Evolutionary conservation across 2,329 filamentous ascomycete species (phyloP), one percentile per base, ranked within the genome.

Genomic region (Diaporthe helianthi): DNA sequence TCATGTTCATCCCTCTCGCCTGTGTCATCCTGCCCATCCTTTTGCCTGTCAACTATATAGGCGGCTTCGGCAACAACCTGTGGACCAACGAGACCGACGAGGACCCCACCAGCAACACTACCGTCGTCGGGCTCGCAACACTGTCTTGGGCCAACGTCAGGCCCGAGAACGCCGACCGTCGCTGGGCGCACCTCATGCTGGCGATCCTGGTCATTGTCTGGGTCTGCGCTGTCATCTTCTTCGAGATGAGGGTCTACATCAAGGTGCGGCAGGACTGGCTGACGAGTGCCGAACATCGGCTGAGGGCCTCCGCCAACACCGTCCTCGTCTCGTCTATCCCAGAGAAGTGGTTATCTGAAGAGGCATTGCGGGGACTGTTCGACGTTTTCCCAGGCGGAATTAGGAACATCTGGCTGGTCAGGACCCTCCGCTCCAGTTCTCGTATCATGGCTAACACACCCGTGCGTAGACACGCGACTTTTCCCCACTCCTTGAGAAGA

Each of bases 361-460:
- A 97, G 53, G 93, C 93, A 0, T 85, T 99, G 5, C 87, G 89
- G 69, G 92, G 91, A 0, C 84, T 99, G 0, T 99, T 97, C 76
- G 96, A 99, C 78, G 94, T 98, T 1, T 98, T 98, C 74, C 96
- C 96, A 0, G 96, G 96, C 24, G 96, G 96, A 36, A 91, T 99
- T 76, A 89, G 93, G 70, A 98, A 98, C 74, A 92, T 99, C 55
- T 99, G 95, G 94, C 90, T 99, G 75, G 54, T 60, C 44, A 44
- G 36, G 9, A 4, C 15, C 4, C 9, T 44, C 36, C 24, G 22
- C 54, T n/a, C 15, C 24, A 44, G 9, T 26, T 44, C 3, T 36
- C 29, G 15, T 60, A 15, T 60, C 19, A 19, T 60, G 22, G 36
- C 54, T 60, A 8, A 44, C 36, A 44, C 7, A 31, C 8, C 13